Evolutionary conservation across 108 stramenopile species (phyloP).

Genomic region (Nitzschia sp.): DNA sequence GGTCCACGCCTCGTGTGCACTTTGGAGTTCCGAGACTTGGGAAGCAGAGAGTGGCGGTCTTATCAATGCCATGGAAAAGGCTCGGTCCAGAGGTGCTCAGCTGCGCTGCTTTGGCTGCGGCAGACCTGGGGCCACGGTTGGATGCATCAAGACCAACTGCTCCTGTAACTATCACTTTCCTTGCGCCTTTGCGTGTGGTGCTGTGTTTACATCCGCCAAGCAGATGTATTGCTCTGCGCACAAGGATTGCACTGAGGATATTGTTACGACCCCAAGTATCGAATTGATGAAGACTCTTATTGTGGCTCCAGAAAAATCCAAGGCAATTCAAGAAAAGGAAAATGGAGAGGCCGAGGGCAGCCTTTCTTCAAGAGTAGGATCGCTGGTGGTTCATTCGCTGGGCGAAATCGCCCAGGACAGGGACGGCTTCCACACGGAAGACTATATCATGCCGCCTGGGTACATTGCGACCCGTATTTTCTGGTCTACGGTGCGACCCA

Average conservation of each 20-base stretch:
- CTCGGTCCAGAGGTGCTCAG: constrained; percentile 61
- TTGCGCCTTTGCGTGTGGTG: constrained; percentile 61
- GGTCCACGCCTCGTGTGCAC: constrained; percentile 68
- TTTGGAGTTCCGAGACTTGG: constrained; percentile 73
- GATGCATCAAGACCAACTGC: constrained; percentile 59
- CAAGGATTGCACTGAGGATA: constrained; percentile 34
- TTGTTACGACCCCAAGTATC: constrained; percentile 38
- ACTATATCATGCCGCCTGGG: constrained; percentile 61
- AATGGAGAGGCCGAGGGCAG: constrained; percentile 27
- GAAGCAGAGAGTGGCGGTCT: constrained; percentile 48
- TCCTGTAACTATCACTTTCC: constrained; percentile 62
- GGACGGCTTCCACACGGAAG: constrained; percentile 59
- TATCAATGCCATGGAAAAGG: constrained; percentile 56
- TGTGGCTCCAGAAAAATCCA: constrained; percentile 43
- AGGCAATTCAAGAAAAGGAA: constrained; percentile 19
- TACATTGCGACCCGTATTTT: constrained; percentile 68
- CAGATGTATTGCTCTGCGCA: constrained; percentile 53
- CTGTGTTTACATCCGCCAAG: constrained; percentile 53
- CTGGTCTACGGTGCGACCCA: constrained; percentile 56
- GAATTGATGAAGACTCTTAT: constrained; percentile 65
- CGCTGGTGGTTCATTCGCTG: constrained; percentile 55
- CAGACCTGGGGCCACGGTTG: constrained; percentile 61
- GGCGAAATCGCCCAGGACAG: constrained; percentile 56
- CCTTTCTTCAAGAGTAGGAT: constrained; percentile 48
- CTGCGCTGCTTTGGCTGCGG: constrained; percentile 78